Percentiles rank a stretch among this genome's conserved stretches.
phyloP scores from a whole-genome alignment of 139 green algal species.

The Spirogloea muscicola region DNA sequence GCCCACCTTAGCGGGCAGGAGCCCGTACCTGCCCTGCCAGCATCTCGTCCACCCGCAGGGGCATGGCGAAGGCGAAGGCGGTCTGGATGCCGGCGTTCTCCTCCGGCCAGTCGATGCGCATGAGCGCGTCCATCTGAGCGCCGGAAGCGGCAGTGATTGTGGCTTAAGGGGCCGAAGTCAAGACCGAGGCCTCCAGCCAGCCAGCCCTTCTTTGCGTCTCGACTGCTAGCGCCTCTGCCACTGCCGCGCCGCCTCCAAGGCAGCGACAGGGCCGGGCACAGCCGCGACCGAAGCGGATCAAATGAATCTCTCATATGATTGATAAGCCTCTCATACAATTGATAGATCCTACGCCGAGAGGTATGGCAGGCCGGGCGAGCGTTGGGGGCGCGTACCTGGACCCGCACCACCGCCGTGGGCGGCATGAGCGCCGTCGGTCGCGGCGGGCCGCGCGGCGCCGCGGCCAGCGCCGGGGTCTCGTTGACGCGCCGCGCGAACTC shows the following conservation, averaged over 20 bases:
- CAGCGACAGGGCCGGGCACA: too few species aligned
- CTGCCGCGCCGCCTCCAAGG: neutral
- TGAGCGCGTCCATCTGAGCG: constrained; percentile 44
- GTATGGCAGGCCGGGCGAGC: too few species aligned
- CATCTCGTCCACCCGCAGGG: constrained; percentile 15
- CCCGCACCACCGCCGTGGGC: constrained; percentile 13
- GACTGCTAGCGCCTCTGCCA: neutral
- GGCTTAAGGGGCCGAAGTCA: too few species aligned
- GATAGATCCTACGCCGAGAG: too few species aligned
- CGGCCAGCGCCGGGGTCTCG: neutral
- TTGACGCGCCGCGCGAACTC: constrained; percentile 6
- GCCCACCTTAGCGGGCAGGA: neutral
- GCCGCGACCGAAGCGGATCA: too few species aligned
- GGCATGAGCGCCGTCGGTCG: constrained; percentile 8
- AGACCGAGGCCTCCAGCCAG: neutral
- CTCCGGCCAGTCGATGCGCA: constrained; percentile 43
- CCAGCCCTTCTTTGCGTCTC: neutral
- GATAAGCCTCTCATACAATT: neutral
- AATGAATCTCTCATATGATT: neutral
- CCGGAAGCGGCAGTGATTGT: too few species aligned
- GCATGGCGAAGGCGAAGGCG: constrained; percentile 40
- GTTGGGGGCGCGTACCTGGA: neutral
- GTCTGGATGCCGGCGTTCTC: constrained; percentile 16
- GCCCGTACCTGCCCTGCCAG: constrained; percentile 18
- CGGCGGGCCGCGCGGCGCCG: neutral